Conservation (phyloP, 805 yeast species). For the Yarrowia sp. region DNA sequence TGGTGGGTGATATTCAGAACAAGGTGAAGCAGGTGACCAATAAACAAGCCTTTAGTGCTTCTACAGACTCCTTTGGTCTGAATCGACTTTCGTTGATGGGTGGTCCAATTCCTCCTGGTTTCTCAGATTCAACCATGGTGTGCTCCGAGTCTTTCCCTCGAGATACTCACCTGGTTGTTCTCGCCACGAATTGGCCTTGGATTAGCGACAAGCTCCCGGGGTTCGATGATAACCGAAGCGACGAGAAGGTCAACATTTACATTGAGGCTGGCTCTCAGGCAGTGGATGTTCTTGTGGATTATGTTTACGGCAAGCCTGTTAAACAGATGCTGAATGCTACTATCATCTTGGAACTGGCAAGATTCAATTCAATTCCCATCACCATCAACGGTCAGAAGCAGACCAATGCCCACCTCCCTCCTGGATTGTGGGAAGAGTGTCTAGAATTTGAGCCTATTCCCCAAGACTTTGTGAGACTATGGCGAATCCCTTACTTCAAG, state of each 20-base stretch:
- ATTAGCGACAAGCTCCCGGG: slow-evolving; percentile 7
- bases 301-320: not conserved
- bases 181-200: slow-evolving; percentile 17
- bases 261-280: not conserved
- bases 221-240: not conserved
- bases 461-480: slow-evolving; percentile 9
- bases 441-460: not conserved
- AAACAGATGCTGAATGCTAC: not conserved
- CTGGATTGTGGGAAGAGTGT: slow-evolving; percentile 11
- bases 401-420: not conserved
- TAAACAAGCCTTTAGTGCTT: not conserved
- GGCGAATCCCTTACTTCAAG: not conserved
- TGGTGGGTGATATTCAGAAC: slow-evolving; percentile 2
- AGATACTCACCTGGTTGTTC: not conserved
- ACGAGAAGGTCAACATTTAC: not conserved
- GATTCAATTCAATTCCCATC: not conserved
- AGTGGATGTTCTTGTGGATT: not conserved
- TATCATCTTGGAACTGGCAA: not conserved
- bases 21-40: not conserved
- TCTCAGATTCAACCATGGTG: not conserved
- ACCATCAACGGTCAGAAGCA: not conserved
- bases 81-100: not conserved
- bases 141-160: slow-evolving; percentile 2
- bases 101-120: not conserved
- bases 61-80: not conserved